A percentile compares a stretch with the other conserved stretches of the same genome.
phyloP scores from a whole-genome alignment of 75 land plant genomes.

The Selaginella tamariscina region DNA sequence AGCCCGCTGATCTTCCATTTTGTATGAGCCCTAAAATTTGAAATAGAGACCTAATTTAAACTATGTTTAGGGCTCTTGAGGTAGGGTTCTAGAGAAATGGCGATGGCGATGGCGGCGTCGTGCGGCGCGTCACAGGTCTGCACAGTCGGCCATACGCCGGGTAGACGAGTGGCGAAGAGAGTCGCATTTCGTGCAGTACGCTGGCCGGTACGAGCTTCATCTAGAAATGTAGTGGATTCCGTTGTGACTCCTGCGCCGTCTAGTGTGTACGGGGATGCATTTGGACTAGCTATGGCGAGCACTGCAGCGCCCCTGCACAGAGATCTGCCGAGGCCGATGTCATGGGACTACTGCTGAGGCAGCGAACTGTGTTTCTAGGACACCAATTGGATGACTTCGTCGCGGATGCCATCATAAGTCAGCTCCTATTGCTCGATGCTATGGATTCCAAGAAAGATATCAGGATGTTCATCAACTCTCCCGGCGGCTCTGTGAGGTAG shows the following conservation, averaged over 20 bases:
- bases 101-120: not conserved
- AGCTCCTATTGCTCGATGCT: slow-evolving; percentile 74
- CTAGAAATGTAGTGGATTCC: not conserved
- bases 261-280: not conserved
- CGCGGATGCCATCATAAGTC: slow-evolving; percentile 85
- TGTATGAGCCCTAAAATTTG: not conserved
- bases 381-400: slow-evolving; percentile 62
- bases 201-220: not conserved
- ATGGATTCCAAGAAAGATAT: slow-evolving; percentile 66
- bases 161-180: not conserved
- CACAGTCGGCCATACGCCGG: not conserved
- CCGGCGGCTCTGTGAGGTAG: slow-evolving; percentile 83
- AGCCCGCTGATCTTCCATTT: not conserved
- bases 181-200: not conserved
- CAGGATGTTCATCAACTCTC: slow-evolving; percentile 68
- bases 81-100: not conserved
- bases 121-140: not conserved
- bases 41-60: not conserved
- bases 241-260: not conserved
- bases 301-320: slow-evolving; percentile 23
- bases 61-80: not conserved
- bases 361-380: slow-evolving; percentile 77
- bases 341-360: slow-evolving; percentile 64
- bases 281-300: not conserved
- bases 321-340: slow-evolving; percentile 66